phyloP scores from a whole-genome alignment of 2,329 filamentous ascomycete genomes.

The Aureobasidium leucospermi region DNA sequence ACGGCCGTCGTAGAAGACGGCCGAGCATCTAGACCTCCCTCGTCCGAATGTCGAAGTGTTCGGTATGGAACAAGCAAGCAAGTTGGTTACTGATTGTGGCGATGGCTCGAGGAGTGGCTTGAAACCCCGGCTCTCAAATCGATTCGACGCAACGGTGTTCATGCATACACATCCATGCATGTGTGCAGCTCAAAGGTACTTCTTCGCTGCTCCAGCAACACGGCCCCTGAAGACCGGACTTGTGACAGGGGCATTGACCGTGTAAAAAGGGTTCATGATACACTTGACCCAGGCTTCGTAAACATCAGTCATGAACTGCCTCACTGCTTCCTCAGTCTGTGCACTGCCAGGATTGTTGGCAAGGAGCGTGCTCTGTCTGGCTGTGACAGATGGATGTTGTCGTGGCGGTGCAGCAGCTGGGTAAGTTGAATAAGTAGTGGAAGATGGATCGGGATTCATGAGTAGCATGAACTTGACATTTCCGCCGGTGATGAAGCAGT shows the following conservation, averaged over 20 bases:
- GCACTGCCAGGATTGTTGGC: slow-evolving; percentile 70
- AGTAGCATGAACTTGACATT: slow-evolving; percentile 93
- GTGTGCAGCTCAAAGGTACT: slow-evolving; percentile 60
- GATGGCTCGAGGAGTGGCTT: too few species aligned
- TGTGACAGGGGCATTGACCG: slow-evolving; percentile 71
- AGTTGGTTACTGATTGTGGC: too few species aligned
- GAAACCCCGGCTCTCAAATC: background rate
- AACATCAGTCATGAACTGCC: slow-evolving; percentile 89
- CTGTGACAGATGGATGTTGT: slow-evolving; percentile 19
- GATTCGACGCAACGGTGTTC: background rate
- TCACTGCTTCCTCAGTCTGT: slow-evolving; percentile 90
- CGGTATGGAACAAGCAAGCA: too few species aligned
- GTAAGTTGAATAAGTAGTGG: slow-evolving; percentile 28
- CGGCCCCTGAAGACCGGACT: slow-evolving; percentile 79
- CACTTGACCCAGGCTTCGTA: slow-evolving; percentile 97
- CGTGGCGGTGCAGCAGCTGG: slow-evolving; percentile 22
- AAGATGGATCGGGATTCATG: slow-evolving; percentile 60
- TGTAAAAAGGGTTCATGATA: slow-evolving; percentile 94
- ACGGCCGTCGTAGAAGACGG: too few species aligned
- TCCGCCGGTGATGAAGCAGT: slow-evolving; percentile 85
- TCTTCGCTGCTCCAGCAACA: slow-evolving; percentile 82
- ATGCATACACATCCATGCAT: background rate
- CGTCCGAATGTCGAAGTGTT: too few species aligned
- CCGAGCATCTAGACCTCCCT: too few species aligned
- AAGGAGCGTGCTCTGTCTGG: slow-evolving; percentile 28